Evolutionary conservation across 352 stramenopile genomes (phyloP), one percentile per base, ranked within the genome.

Genomic region (Sclerospora graminicola): DNA sequence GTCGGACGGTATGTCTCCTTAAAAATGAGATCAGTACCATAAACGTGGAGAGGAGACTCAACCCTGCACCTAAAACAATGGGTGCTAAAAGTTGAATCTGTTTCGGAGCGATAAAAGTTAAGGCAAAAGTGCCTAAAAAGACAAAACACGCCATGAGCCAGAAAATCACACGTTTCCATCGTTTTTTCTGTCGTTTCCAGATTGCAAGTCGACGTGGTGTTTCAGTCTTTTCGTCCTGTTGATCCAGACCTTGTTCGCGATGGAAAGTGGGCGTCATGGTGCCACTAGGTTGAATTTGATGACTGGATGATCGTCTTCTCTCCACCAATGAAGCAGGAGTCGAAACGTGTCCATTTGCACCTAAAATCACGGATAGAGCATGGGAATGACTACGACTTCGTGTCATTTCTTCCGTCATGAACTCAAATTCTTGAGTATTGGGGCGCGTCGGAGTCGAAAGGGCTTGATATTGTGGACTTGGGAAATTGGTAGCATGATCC

Each of bases 11-110:
- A 8, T 57, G 39, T 50, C 69, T 51, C 5, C 57, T 49, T n/a
- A 71, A 21, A 38, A 81, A 84, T 24, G 70, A 82, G 0, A 69
- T 54, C 7, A 83, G 42, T 15, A 84, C 67, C 24, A 76, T 36
- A 14, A 79, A 41, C 21, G 66, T 63, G 31, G 70, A 67, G 5
- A 75, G 10, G 3, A 84, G 63, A 55, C 66, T 84, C 11, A 86
- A 48, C 10, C 63, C 32, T 20, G 66, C 57, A 1, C 74, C 74
- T 2, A 80, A 37, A 2, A 77, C 66, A 1, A 75, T 56, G 0
- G 70, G 68, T 4, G 66, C 68, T 11, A 84, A 55, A 0, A 45
- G 52, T 29, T 70, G 60, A 11, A 72, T 43, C 0, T 61, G 44
- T 10, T 33, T 28, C 0, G 73, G 68, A 4, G 71, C 45, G n/a